A percentile compares a stretch with the other conserved stretches of the same genome.
Evolutionary conservation across 2,329 filamentous ascomycete genomes (phyloP).

Genomic region (Talaromyces sp.): DNA sequence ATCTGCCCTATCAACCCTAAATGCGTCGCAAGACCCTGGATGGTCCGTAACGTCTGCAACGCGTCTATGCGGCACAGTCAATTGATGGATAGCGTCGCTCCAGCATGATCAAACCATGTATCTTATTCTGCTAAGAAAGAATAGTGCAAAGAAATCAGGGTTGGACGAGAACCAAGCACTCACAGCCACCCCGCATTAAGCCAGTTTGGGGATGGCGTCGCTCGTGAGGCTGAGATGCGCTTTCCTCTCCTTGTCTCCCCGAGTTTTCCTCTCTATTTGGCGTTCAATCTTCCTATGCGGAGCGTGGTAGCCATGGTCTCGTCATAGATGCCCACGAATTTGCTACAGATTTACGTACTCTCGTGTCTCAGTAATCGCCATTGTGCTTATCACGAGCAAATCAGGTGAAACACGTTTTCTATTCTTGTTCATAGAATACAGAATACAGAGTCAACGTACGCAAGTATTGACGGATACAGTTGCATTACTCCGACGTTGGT

Average conservation of each 20-base stretch:
- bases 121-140: not conserved
- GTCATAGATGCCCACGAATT: not conserved
- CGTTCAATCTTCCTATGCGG: not conserved
- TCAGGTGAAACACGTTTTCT: conserved; percentile 1
- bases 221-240: conserved; percentile 7
- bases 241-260: not conserved
- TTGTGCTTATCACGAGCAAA: not conserved
- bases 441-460: not conserved
- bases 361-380: conserved; percentile 13
- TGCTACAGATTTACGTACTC: not conserved
- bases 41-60: conserved; percentile 3
- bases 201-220: not conserved
- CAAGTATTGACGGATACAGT: not conserved
- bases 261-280: not conserved
- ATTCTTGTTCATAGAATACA: not conserved
- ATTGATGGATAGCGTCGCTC: not conserved
- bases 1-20: conserved; percentile 7
- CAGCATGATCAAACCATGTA: not conserved
- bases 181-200: conserved; percentile 12
- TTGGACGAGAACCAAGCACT: not conserved
- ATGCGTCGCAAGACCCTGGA: not conserved
- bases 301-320: not conserved
- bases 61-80: conserved; percentile 16
- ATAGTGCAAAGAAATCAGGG: not conserved
- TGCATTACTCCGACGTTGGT: not conserved